These are phyloP conservation scores for Macrophomina tecta DNA, from an alignment of 2,329 filamentous ascomycete species.

Conservation along the genomic window DNA sequence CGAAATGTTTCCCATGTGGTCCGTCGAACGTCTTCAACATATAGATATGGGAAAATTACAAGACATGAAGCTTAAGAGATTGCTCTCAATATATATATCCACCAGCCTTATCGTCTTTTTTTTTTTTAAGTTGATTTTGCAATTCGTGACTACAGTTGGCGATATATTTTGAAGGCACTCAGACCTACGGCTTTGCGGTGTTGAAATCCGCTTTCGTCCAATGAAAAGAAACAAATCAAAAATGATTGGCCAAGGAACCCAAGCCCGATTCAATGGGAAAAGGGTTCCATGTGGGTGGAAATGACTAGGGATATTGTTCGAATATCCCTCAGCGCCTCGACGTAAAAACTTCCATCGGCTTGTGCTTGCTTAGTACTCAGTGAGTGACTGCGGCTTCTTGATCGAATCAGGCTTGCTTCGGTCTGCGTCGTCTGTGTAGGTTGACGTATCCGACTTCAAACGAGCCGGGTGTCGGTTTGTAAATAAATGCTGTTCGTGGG, in stretches of 20 bases:
- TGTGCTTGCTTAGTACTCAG: neutral
- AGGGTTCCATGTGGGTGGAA: neutral
- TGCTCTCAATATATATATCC: neutral
- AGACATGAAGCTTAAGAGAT: neutral
- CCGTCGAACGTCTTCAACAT: neutral
- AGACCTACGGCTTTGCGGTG: neutral
- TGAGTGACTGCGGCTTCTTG: neutral
- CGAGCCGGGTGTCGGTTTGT: neutral
- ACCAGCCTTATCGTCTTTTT: neutral
- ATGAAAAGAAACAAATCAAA: neutral
- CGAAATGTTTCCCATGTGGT: neutral
- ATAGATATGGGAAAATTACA: neutral
- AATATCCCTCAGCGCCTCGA: neutral
- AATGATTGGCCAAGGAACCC: neutral
- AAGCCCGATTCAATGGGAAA: neutral
- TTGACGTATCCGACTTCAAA: neutral
- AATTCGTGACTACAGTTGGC: neutral
- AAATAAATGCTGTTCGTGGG: neutral
- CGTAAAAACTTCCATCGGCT: constrained; percentile 9
- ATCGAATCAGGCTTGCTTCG: neutral
- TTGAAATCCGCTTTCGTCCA: neutral
- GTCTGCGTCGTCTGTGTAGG: neutral
- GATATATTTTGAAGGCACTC: too few relatives aligned
- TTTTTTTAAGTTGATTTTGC: neutral
- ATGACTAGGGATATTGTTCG: neutral